Conservation (phyloP, 176 grass and related monocot genomes). For the Themeda triandra region DNA sequence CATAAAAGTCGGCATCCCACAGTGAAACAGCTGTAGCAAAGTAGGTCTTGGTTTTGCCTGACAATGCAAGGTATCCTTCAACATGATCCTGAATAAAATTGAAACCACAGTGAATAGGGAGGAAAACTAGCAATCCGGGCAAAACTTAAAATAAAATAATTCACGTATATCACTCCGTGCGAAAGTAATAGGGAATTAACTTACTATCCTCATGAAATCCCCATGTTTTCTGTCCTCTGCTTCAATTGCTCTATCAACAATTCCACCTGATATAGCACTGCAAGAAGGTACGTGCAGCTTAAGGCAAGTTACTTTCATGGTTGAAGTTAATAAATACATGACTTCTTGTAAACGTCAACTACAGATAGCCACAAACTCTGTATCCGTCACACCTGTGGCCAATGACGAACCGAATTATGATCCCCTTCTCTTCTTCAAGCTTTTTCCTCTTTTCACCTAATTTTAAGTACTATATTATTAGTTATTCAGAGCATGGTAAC, state of each 20-base stretch:
- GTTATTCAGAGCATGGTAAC: not conserved
- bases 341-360: not conserved
- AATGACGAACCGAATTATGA: conserved; percentile 91
- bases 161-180: not conserved
- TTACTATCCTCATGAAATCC: conserved; percentile 80
- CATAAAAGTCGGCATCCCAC: conserved; percentile 75
- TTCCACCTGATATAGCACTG: conserved; percentile 73
- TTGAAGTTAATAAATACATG: not conserved
- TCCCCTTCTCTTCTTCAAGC: conserved; percentile 88
- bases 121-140: not conserved
- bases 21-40: conserved; percentile 69
- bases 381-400: conserved; percentile 67
- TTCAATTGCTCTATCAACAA: conserved; percentile 74
- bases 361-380: not conserved
- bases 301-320: not conserved
- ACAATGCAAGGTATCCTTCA: conserved; percentile 70
- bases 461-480: conserved; percentile 17
- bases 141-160: not conserved
- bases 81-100: conserved; percentile 60
- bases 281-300: not conserved
- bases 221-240: conserved; percentile 68
- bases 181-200: conserved; percentile 1
- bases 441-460: conserved; percentile 88
- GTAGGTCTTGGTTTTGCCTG: conserved; percentile 67
- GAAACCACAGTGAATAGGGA: conserved; percentile 17